Evolutionary conservation across 140 eudicot genomes (phyloP).

Genomic region (Bidens hawaiensis): DNA sequence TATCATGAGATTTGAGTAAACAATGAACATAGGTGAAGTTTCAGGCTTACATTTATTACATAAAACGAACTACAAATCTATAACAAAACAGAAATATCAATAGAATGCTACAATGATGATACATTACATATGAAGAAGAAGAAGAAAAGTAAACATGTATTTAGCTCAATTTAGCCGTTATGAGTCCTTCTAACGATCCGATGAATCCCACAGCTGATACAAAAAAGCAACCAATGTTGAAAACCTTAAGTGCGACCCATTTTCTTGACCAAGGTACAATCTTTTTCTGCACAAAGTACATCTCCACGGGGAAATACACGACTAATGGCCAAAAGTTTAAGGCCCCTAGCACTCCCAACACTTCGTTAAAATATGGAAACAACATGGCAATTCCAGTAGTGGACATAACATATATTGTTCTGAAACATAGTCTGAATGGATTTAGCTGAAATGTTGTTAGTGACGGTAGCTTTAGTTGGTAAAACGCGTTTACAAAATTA

Average conservation of each 20-base stretch:
- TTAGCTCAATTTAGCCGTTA: conserved; percentile 33
- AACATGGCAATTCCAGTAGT: conserved; percentile 50
- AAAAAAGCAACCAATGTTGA: conserved; percentile 45
- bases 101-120: conserved; percentile 10
- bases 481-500: conserved; percentile 23
- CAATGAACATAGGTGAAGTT: not conserved
- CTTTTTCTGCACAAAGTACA: conserved; percentile 47
- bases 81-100: not conserved
- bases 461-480: conserved; percentile 25
- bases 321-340: conserved; percentile 60
- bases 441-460: conserved; percentile 30
- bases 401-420: conserved; percentile 48
- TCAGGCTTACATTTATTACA: conserved; percentile 1
- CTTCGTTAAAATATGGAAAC: conserved; percentile 64
- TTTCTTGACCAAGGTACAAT: conserved; percentile 41
- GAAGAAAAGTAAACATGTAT: conserved; percentile 4
- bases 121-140: not conserved
- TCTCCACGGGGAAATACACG: conserved; percentile 52
- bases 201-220: conserved; percentile 38
- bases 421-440: conserved; percentile 43
- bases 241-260: conserved; percentile 38
- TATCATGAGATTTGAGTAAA: no score
- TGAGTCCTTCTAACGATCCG: conserved; percentile 50
- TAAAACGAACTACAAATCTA: conserved; percentile 1
- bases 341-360: conserved; percentile 59